Conservation (phyloP, 2,329 filamentous ascomycete species). For the Aulographum hederae region DNA sequence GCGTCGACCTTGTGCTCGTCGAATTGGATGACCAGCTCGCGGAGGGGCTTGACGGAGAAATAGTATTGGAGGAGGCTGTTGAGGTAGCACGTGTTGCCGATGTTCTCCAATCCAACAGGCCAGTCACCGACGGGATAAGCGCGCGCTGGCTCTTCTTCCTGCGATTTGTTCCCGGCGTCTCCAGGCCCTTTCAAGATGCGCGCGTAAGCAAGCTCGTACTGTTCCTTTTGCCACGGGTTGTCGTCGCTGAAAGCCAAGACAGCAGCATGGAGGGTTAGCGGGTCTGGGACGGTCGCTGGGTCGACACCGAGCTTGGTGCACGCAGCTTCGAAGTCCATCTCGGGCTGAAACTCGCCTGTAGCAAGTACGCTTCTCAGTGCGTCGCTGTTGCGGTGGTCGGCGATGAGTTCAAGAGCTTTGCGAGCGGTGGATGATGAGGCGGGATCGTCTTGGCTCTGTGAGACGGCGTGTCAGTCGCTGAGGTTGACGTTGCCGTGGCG, state of each 20-base stretch:
- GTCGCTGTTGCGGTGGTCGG: slow-evolving; percentile 36
- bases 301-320: slow-evolving; percentile 24
- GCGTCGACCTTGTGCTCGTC: slow-evolving; percentile 11
- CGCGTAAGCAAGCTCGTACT: not conserved
- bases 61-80: slow-evolving; percentile 95
- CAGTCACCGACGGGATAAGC: not conserved
- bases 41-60: slow-evolving; percentile 68
- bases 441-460: too few species aligned
- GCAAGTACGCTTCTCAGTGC: slow-evolving; percentile 32
- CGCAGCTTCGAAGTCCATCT: slow-evolving; percentile 38
- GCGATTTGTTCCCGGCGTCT: too few species aligned
- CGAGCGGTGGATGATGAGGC: slow-evolving; percentile 19
- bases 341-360: slow-evolving; percentile 28
- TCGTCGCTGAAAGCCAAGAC: too few species aligned
- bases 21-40: slow-evolving; percentile 63
- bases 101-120: slow-evolving; percentile 78
- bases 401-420: slow-evolving; percentile 40
- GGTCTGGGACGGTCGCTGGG: too few species aligned
- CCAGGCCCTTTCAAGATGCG: too few species aligned
- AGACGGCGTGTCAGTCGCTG: too few species aligned
- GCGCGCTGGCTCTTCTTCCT: not conserved
- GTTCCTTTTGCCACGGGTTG: not conserved
- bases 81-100: slow-evolving; percentile 94
- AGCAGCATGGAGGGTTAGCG: not conserved
- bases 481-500: too few species aligned